A percentile compares a stretch with the other conserved stretches of the same genome.
phyloP scores from a whole-genome alignment of 129 eudicot genomes.

The Chrysanthemum lavandulifolium region DNA sequence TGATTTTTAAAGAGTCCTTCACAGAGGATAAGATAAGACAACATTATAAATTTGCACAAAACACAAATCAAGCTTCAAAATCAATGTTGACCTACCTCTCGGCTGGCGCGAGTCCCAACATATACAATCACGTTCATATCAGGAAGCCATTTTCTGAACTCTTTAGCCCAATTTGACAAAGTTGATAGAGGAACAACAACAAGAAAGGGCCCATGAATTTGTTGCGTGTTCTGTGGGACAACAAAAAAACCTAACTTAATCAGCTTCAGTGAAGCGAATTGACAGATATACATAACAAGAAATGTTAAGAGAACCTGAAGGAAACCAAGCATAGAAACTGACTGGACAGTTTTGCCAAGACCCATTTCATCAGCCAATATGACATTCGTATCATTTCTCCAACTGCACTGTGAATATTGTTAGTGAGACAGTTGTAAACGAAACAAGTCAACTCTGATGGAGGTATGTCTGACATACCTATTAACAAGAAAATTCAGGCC shows the following conservation, averaged over 20 bases:
- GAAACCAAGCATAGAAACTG: slow-evolving; percentile 98
- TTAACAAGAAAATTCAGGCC: slow-evolving; percentile 97
- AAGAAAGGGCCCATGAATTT: slow-evolving; percentile 96
- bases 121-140: slow-evolving; percentile 86
- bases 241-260: slow-evolving; percentile 16
- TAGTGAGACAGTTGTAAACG: slow-evolving; percentile 32
- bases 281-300: slow-evolving; percentile 3
- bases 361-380: slow-evolving; percentile 99
- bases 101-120: slow-evolving; percentile 99
- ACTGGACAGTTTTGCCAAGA: slow-evolving; percentile 98
- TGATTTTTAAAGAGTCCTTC: not conserved
- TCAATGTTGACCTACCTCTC: slow-evolving; percentile 63
- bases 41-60: not conserved
- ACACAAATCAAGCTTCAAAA: slow-evolving; percentile 1
- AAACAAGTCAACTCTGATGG: slow-evolving; percentile 2
- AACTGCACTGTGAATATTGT: slow-evolving; percentile 60
- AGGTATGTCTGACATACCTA: slow-evolving; percentile 53
- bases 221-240: slow-evolving; percentile 77
- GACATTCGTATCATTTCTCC: slow-evolving; percentile 98
- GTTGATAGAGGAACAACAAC: slow-evolving; percentile 99
- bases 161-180: slow-evolving; percentile 98
- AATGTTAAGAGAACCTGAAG: slow-evolving; percentile 55
- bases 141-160: slow-evolving; percentile 97
- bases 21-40: not conserved
- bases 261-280: slow-evolving; percentile 13